Evolutionary conservation across 2,329 filamentous ascomycete genomes (phyloP).

Genomic region (Zymoseptoria brevis): DNA sequence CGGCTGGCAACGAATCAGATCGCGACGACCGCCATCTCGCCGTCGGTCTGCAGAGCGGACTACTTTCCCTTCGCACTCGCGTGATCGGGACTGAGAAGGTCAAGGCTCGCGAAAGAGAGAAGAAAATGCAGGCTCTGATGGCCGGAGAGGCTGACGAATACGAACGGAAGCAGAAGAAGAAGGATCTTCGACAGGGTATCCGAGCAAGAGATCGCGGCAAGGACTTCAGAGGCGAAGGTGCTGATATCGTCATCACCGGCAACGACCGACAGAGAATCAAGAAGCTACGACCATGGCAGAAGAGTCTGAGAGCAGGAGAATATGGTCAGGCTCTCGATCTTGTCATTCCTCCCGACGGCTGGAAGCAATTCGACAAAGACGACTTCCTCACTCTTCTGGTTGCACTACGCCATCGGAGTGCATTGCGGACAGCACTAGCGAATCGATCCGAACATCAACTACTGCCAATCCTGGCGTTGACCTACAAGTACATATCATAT

Average conservation of each 20-base stretch:
- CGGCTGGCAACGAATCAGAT: constrained; percentile 41
- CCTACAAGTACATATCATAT: constrained; percentile 70
- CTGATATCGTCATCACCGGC: constrained; percentile 79
- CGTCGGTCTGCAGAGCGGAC: constrained; percentile 88
- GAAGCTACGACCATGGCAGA: constrained; percentile 69
- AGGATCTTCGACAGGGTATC: constrained; percentile 52
- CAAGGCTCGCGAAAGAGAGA: constrained; percentile 66
- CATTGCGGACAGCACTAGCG: constrained; percentile 70
- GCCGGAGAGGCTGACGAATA: constrained; percentile 70
- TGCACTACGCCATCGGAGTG: constrained; percentile 79
- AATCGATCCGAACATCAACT: constrained; percentile 74
- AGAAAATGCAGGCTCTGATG: constrained; percentile 76
- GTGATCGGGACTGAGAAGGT: constrained; percentile 74
- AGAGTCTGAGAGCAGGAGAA: constrained; percentile 66
- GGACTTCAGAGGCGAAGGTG: constrained; percentile 75
- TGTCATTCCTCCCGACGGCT: constrained; percentile 47
- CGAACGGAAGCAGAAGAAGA: constrained; percentile 61
- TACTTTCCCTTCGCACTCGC: constrained; percentile 86
- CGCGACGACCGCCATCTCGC: constrained; percentile 85
- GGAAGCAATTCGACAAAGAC: constrained; percentile 21
- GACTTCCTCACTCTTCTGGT: constrained; percentile 67
- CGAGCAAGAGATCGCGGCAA: constrained; percentile 56
- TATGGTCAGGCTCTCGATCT: constrained; percentile 73
- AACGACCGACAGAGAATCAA: constrained; percentile 58
- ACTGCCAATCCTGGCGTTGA: constrained; percentile 76